Percentiles rank a stretch among this genome's conserved stretches.
Conservation (phyloP, 2,329 filamentous ascomycete species). For the Alternaria sp. region DNA sequence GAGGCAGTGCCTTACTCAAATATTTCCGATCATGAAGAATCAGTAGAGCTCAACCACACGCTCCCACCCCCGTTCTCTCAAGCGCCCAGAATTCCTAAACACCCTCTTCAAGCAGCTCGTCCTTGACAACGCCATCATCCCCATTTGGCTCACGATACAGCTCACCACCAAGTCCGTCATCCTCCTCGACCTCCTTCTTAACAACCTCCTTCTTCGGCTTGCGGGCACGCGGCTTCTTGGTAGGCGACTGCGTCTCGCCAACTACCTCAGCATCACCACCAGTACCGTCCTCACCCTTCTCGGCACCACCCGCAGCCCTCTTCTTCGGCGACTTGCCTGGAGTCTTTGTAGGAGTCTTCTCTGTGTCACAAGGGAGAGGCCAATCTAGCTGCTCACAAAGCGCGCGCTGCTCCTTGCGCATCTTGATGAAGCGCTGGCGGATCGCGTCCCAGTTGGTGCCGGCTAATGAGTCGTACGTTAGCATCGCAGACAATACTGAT, state of each 20-base stretch:
- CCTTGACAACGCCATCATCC: neutral
- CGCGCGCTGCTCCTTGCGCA: neutral
- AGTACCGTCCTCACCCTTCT: neutral
- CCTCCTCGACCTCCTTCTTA: neutral
- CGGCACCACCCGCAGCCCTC: no score
- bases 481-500: no score
- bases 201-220: neutral
- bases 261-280: neutral
- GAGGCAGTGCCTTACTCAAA: neutral
- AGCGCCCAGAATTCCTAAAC: neutral
- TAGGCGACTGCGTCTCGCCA: neutral
- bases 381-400: neutral
- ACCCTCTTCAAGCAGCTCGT: neutral
- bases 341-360: neutral
- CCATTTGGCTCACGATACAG: neutral
- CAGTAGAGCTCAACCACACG: neutral
- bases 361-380: neutral
- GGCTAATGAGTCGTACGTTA: neutral
- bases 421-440: neutral
- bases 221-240: neutral
- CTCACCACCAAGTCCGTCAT: neutral
- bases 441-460: neutral
- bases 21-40: neutral
- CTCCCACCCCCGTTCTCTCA: no score
- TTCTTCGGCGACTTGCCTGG: neutral